Evolutionary conservation across 2,329 filamentous ascomycete genomes (phyloP), one percentile per base, ranked within the genome.

Genomic region (Trichothecium sympodiale): DNA sequence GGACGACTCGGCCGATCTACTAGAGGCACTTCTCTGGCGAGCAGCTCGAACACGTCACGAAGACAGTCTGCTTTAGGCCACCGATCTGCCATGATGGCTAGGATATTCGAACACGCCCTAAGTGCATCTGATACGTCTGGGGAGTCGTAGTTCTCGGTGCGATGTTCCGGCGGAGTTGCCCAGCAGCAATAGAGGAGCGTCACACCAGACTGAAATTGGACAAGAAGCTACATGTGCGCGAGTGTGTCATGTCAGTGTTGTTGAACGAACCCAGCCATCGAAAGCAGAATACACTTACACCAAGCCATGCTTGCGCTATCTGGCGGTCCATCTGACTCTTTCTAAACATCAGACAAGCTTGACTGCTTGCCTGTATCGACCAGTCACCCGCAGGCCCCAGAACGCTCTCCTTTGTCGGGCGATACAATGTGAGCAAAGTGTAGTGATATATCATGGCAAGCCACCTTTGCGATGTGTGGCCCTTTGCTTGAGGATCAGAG

Each of bases 121-220:
- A 59, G 39, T 3, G 56, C 57, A 31, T 59, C 54, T 1, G 51
- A 45, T 0, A 57, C 54, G 10, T 54, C 51, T 0, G 46, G 41
- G 0, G 46, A 45, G 29, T 48, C 41, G 26, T 51, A 58, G 12
- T 46, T 53, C 2, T 48, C 45, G 1, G 51, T 51, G 33, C 54
- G 39, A 5, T 43, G 42, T 17, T 48, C 40, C 1, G 49, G 50
- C 4, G 55, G 54, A 7, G 54, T 56, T 13, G 53, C 52, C 41
- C 47, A 59, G 41, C 55, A 56, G 40, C 55, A 57, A 39, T 59
- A 57, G 4, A 60, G 36, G 3, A 60, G 46, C 1, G 54, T 53
- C 2, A 57, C 47, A 8, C 56, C 55, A 4, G 49, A 55, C 38
- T 57, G 52, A 36, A 58, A 59, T 38, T 54, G 52, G 4, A 46